Conservation (phyloP, 1,284 basidiomycete species). For the Pholiota adiposa region DNA sequence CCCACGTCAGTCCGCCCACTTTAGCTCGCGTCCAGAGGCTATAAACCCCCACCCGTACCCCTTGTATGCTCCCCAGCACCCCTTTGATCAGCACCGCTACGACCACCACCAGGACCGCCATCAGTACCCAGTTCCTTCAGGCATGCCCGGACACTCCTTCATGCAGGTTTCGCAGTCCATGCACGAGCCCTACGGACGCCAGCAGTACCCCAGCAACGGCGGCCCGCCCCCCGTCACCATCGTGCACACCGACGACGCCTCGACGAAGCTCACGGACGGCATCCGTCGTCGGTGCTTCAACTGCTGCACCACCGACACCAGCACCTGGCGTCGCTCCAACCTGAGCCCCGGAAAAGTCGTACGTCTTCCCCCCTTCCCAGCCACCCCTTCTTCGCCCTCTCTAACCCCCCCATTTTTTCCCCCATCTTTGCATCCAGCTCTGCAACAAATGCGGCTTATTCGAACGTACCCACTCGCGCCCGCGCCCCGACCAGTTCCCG, state of each 20-base stretch:
- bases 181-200: slow-evolving; percentile 30
- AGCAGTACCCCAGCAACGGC: slow-evolving; percentile 35
- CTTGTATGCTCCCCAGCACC: slow-evolving; percentile 23
- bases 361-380: slow-evolving; percentile 38
- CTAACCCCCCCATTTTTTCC: not conserved
- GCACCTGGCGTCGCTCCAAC: slow-evolving; percentile 78
- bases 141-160: slow-evolving; percentile 38
- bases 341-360: slow-evolving; percentile 83
- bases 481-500: slow-evolving; percentile 80
- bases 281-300: slow-evolving; percentile 79
- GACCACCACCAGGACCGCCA: slow-evolving; percentile 49
- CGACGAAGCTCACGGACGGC: slow-evolving; percentile 76
- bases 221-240: slow-evolving; percentile 38
- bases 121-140: slow-evolving; percentile 3
- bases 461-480: slow-evolving; percentile 80
- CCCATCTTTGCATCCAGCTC: slow-evolving; percentile 47
- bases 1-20: slow-evolving; percentile 21
- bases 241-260: slow-evolving; percentile 73
- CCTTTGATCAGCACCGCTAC: slow-evolving; percentile 29
- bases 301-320: slow-evolving; percentile 83
- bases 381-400: slow-evolving; percentile 7
- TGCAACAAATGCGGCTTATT: slow-evolving; percentile 88
- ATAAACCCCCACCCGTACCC: slow-evolving; percentile 24
- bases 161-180: slow-evolving; percentile 18
- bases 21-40: slow-evolving; percentile 21